Evolutionary conservation across 1,284 basidiomycete genomes (phyloP).

Genomic region (Puccinia horiana): DNA sequence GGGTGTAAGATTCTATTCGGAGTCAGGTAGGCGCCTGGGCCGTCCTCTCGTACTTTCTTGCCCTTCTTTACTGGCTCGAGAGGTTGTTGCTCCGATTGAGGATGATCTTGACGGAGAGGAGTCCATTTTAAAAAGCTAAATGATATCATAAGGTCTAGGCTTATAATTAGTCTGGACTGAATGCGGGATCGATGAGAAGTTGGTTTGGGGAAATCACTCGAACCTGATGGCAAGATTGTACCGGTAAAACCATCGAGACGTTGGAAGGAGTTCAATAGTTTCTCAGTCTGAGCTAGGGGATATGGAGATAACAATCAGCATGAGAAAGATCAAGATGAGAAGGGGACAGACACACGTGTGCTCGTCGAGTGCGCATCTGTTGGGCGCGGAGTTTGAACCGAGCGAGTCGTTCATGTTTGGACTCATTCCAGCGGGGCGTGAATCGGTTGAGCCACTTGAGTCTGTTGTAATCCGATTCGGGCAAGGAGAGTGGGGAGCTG

Average conservation of each 20-base stretch:
- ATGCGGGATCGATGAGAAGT: not conserved
- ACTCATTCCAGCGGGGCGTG: slow-evolving; percentile 36
- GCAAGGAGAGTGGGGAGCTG: slow-evolving; percentile 22
- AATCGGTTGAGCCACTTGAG: slow-evolving; percentile 37
- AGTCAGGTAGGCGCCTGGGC: slow-evolving; percentile 29
- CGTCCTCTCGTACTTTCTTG: slow-evolving; percentile 8
- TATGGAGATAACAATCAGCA: not conserved
- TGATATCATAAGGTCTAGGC: slow-evolving; percentile 26
- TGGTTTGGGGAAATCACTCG: not conserved
- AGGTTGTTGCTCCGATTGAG: not conserved
- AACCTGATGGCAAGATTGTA: slow-evolving; percentile 38
- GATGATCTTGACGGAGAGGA: not conserved
- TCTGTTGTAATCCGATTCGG: slow-evolving; percentile 19
- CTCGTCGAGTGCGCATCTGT: slow-evolving; percentile 20
- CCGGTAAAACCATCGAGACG: slow-evolving; percentile 31
- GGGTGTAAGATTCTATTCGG: slow-evolving; percentile 45
- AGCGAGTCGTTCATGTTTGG: slow-evolving; percentile 2
- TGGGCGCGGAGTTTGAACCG: slow-evolving; percentile 21
- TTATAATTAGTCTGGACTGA: not conserved
- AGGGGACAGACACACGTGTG: slow-evolving; percentile 14
- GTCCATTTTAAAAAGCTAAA: slow-evolving; percentile 14
- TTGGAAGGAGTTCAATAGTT: slow-evolving; percentile 41
- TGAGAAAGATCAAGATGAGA: not conserved
- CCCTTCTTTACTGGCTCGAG: not conserved
- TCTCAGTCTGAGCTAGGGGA: slow-evolving; percentile 31